These are phyloP conservation scores for Nelumbo lutea DNA, from an alignment of 164 flowering plant species.

Conservation along the genomic window DNA sequence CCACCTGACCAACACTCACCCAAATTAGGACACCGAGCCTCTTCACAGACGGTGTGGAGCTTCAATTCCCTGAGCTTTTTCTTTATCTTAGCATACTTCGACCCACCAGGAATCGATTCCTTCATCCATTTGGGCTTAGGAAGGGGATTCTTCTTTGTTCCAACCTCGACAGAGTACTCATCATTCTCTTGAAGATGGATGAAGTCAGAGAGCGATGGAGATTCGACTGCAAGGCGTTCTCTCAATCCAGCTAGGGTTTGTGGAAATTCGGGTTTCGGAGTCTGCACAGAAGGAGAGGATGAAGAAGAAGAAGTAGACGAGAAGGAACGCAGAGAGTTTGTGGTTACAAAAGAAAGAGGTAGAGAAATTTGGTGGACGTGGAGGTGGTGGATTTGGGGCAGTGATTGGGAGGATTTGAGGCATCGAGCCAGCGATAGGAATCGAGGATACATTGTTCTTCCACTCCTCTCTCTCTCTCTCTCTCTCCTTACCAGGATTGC, in stretches of 20 bases:
- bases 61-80: conserved; percentile 60
- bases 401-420: conserved; percentile 12
- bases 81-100: conserved; percentile 61
- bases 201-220: conserved; percentile 51
- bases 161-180: conserved; percentile 3
- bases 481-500: no score
- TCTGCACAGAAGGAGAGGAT: neutral
- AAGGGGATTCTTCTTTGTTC: no score
- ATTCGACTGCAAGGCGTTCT: conserved; percentile 45
- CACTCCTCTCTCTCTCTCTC: no score
- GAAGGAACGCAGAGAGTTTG: conserved; percentile 8
- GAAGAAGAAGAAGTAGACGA: conserved; percentile 21
- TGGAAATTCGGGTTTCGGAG: conserved; percentile 21
- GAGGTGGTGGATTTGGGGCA: neutral
- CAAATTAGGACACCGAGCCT: conserved; percentile 64
- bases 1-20: conserved; percentile 20
- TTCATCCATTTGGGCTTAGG: conserved; percentile 36
- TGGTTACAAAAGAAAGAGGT: conserved; percentile 7
- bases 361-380: conserved; percentile 8
- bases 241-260: conserved; percentile 47
- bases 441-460: neutral
- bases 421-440: conserved; percentile 4
- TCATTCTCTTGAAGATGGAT: conserved; percentile 24
- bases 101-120: conserved; percentile 61
- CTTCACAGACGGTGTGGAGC: conserved; percentile 74